Evolutionary conservation across 768 basidiomycete species (phyloP).

Genomic region (Kwoniella dejecticola): DNA sequence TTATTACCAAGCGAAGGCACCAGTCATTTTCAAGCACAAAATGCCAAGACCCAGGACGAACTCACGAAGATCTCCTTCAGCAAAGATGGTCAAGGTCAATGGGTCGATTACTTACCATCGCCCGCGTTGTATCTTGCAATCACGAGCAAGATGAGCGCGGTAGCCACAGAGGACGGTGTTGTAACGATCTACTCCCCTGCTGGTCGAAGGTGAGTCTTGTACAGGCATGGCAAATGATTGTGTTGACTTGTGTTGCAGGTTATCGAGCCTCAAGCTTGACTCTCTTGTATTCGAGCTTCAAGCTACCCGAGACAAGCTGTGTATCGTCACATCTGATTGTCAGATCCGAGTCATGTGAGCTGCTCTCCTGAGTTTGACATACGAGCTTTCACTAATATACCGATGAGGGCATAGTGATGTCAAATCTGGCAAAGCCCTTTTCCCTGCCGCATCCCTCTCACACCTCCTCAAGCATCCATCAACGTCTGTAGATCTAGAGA

Average conservation of each 20-base stretch:
- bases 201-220: conserved; percentile 69
- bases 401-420: conserved; percentile 65
- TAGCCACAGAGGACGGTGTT: conserved; percentile 73
- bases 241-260: conserved; percentile 57
- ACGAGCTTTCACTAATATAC: conserved; percentile 13
- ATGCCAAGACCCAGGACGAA: conserved; percentile 68
- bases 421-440: conserved; percentile 66
- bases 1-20: conserved; percentile 59
- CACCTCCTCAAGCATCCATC: conserved; percentile 60
- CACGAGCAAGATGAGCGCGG: conserved; percentile 70
- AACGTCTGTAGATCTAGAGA: conserved; percentile 41
- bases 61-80: conserved; percentile 66
- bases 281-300: conserved; percentile 71
- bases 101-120: conserved; percentile 83
- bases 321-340: conserved; percentile 73
- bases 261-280: conserved; percentile 74
- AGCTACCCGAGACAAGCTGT: conserved; percentile 65
- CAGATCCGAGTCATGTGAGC: conserved; percentile 5
- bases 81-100: conserved; percentile 68
- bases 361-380: background rate
- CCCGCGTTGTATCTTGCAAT: conserved; percentile 70
- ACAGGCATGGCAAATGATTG: background rate
- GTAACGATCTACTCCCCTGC: conserved; percentile 81
- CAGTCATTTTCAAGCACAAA: conserved; percentile 73
- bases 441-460: conserved; percentile 67